phyloP scores from a whole-genome alignment of 352 stramenopile genomes.

The Phytophthora pinifolia region DNA sequence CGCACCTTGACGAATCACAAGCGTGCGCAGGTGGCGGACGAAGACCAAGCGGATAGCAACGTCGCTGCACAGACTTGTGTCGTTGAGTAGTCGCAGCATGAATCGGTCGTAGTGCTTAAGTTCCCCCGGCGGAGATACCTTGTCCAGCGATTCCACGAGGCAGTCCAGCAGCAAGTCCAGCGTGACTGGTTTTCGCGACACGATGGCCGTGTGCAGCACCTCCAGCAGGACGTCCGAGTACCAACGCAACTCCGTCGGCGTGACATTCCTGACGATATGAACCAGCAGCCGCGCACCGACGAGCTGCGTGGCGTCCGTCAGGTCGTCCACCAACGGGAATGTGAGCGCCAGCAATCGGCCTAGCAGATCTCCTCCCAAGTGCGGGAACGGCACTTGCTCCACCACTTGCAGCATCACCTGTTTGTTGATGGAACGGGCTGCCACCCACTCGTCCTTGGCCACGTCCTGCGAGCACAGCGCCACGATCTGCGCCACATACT shows the following conservation, averaged over 20 bases:
- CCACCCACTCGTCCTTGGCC: conserved; percentile 71
- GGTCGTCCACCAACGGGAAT: conserved; percentile 79
- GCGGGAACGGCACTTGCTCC: conserved; percentile 53
- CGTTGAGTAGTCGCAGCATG: conserved; percentile 56
- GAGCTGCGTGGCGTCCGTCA: conserved; percentile 58
- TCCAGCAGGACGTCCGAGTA: conserved; percentile 78
- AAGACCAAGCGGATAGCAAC: conserved; percentile 56
- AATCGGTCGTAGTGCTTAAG: conserved; percentile 73
- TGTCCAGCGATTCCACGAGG: conserved; percentile 57
- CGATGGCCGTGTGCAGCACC: conserved; percentile 66
- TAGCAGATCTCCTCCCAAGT: conserved; percentile 68
- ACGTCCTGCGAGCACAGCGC: conserved; percentile 52
- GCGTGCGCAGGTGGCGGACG: conserved; percentile 46
- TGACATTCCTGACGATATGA: conserved; percentile 67
- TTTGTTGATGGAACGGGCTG: conserved; percentile 45
- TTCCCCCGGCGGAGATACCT: conserved; percentile 55
- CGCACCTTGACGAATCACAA: conserved; percentile 53
- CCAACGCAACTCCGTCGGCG: conserved; percentile 76
- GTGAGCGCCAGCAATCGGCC: conserved; percentile 74
- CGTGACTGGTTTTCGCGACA: conserved; percentile 51
- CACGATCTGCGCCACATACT: conserved; percentile 39
- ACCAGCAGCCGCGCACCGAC: conserved; percentile 60
- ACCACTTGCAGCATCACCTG: conserved; percentile 57
- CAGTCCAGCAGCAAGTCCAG: conserved; percentile 62
- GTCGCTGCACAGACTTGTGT: conserved; percentile 67